These are phyloP conservation scores for Pontederia crassipes DNA, from an alignment of 176 grass and related monocot genomes.

Conservation along the genomic window DNA sequence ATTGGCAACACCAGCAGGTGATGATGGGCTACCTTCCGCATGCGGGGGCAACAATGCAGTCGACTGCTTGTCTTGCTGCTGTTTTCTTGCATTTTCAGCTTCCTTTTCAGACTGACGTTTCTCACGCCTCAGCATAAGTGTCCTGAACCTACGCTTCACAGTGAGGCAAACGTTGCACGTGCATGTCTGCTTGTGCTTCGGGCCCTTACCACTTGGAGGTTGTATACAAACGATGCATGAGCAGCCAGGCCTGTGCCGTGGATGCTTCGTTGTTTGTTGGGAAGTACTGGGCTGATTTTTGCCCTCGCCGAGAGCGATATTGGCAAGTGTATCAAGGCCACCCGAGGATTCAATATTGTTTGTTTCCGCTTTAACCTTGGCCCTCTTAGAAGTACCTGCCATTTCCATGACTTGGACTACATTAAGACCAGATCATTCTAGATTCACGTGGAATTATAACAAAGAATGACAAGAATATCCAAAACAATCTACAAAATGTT, in stretches of 20 bases:
- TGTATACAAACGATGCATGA: slow-evolving; percentile 99
- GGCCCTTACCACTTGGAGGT: slow-evolving; percentile 97
- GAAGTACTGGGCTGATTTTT: slow-evolving; percentile 45
- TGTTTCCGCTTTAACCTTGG: slow-evolving; percentile 40
- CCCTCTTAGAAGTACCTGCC: slow-evolving; percentile 52
- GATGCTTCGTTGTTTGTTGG: slow-evolving; percentile 80
- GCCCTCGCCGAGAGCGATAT: slow-evolving; percentile 85
- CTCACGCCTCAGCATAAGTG: slow-evolving; percentile 85
- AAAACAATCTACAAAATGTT: too few species aligned
- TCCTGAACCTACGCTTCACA: slow-evolving; percentile 81
- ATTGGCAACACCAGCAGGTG: slow-evolving; percentile 1
- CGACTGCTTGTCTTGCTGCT: slow-evolving; percentile 25
- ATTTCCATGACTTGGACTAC: background rate
- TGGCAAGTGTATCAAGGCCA: slow-evolving; percentile 85
- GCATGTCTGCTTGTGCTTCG: slow-evolving; percentile 90
- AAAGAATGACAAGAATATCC: too few species aligned
- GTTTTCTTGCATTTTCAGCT: slow-evolving; percentile 21
- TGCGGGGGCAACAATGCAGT: slow-evolving; percentile 18
- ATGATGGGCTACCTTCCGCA: slow-evolving; percentile 3
- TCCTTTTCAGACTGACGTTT: slow-evolving; percentile 54
- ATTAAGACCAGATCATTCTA: too few species aligned
- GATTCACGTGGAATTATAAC: too few species aligned
- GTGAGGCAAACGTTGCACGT: slow-evolving; percentile 95
- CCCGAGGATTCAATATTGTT: slow-evolving; percentile 49
- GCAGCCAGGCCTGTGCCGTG: slow-evolving; percentile 81